These are phyloP conservation scores for Rhodofomes roseus DNA, from an alignment of 1,284 basidiomycete species.

Conservation along the genomic window DNA sequence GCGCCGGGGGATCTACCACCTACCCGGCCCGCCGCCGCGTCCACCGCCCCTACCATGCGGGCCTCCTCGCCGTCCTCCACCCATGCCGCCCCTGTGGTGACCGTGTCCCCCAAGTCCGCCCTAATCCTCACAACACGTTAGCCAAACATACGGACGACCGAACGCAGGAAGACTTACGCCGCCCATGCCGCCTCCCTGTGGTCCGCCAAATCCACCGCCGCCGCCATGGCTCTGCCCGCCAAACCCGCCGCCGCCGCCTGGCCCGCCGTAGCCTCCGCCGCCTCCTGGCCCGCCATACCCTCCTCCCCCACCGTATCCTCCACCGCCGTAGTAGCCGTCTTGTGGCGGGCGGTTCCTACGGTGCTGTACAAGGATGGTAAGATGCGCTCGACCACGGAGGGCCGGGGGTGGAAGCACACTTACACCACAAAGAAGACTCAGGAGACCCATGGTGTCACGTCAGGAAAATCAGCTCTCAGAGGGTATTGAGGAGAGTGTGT, in stretches of 20 bases:
- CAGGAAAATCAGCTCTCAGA: background rate
- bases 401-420: background rate
- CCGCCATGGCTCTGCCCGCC: too few species aligned
- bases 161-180: background rate
- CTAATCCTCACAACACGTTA: background rate
- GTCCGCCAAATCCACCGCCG: background rate
- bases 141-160: too few species aligned
- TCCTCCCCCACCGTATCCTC: background rate
- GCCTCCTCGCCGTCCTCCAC: background rate
- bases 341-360: background rate
- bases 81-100: too few species aligned
- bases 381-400: background rate
- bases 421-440: background rate
- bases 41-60: background rate
- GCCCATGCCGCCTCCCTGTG: background rate
- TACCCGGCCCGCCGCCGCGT: background rate
- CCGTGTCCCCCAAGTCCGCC: background rate
- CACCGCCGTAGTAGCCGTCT: background rate
- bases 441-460: background rate
- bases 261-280: too few species aligned
- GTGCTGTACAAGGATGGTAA: background rate
- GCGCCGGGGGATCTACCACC: too few species aligned
- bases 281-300: background rate
- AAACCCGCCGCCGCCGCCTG: too few species aligned
- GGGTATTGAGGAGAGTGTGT: background rate